Conservation (phyloP, 306 rosid species). For the Quercus bicolor region DNA sequence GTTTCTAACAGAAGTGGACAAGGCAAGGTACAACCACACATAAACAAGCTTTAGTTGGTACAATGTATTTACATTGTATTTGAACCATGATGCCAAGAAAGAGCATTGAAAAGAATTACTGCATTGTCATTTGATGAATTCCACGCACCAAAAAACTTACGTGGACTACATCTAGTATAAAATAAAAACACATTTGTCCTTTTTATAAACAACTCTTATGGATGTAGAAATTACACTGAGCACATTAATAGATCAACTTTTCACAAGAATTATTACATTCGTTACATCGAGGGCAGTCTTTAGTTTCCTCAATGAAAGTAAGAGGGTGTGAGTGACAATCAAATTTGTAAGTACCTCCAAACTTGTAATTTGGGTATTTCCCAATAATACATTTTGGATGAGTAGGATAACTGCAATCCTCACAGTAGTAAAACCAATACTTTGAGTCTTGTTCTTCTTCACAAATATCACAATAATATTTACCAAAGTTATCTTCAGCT, state of each 20-base stretch:
- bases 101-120: background rate
- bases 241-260: too few relatives aligned
- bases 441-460: background rate
- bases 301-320: too few relatives aligned
- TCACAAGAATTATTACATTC: too few relatives aligned
- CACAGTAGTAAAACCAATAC: background rate
- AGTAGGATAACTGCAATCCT: background rate
- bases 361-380: too few relatives aligned
- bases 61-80: background rate
- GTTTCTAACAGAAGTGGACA: background rate
- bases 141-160: too few relatives aligned
- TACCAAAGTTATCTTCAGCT: background rate
- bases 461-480: background rate
- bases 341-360: too few relatives aligned
- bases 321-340: too few relatives aligned
- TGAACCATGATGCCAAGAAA: background rate
- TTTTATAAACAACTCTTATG: too few relatives aligned
- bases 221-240: too few relatives aligned
- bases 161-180: too few relatives aligned
- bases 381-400: background rate
- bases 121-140: constrained; percentile 1
- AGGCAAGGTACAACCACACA: background rate
- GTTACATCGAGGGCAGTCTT: too few relatives aligned
- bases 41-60: background rate
- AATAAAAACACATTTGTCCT: too few relatives aligned